phyloP scores from a whole-genome alignment of 2,329 filamentous ascomycete species.

The Fusarium subtropicale region DNA sequence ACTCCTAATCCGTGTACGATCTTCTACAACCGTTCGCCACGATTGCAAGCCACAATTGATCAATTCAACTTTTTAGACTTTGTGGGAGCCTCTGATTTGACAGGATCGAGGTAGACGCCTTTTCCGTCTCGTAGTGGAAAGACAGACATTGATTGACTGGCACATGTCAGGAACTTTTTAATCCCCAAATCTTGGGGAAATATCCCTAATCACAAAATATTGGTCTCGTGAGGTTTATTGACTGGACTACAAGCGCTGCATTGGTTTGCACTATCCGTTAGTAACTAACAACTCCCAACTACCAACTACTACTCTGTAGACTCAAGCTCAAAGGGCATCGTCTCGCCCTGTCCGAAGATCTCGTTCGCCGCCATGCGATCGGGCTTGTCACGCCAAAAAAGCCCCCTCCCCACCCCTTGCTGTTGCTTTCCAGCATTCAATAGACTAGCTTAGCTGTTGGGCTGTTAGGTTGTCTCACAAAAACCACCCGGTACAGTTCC shows the following conservation, averaged over 20 bases:
- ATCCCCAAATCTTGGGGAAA: not conserved
- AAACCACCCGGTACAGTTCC: not conserved
- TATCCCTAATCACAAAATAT: not conserved
- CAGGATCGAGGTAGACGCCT: constrained; percentile 32
- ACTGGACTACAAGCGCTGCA: constrained; percentile 19
- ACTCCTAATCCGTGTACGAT: constrained; percentile 24
- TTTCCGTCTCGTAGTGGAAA: constrained; percentile 28
- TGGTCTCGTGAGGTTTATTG: constrained; percentile 30
- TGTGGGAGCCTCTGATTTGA: constrained; percentile 5
- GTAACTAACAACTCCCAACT: constrained; percentile 17
- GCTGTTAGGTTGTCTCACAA: constrained; percentile 26
- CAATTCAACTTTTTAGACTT: not conserved
- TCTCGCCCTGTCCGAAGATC: constrained; percentile 39
- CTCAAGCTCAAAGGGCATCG: constrained; percentile 11
- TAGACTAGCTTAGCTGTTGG: constrained; percentile 7
- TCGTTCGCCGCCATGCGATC: constrained; percentile 36
- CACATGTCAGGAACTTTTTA: constrained; percentile 15
- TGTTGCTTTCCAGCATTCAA: constrained; percentile 5
- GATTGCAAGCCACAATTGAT: constrained; percentile 39
- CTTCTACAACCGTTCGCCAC: constrained; percentile 39
- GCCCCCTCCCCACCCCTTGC: constrained; percentile 23
- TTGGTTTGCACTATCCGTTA: constrained; percentile 4
- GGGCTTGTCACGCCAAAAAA: constrained; percentile 33
- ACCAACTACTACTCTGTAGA: not conserved
- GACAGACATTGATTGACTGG: constrained; percentile 1